These are phyloP conservation scores for Epichloe sp. DNA, from an alignment of 2,329 filamentous ascomycete genomes.

Conservation along the genomic window DNA sequence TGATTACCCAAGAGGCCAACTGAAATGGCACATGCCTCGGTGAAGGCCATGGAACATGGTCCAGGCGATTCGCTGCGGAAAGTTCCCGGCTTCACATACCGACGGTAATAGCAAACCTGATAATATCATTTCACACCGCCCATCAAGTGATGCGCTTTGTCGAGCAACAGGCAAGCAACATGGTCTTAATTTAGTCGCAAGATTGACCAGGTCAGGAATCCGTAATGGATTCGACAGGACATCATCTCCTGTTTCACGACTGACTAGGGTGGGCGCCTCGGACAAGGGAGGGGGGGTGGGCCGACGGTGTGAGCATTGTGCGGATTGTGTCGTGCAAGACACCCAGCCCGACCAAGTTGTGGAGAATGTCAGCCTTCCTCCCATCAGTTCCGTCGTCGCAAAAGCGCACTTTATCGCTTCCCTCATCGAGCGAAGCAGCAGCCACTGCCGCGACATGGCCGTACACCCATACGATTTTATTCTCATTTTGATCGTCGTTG, in stretches of 20 bases:
- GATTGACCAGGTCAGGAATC: conserved; percentile 10
- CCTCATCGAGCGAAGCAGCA: not conserved
- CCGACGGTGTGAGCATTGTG: not conserved
- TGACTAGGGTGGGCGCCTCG: conserved; percentile 9
- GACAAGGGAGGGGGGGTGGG: conserved; percentile 5
- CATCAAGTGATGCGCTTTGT: conserved; percentile 3
- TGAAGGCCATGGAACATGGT: not conserved
- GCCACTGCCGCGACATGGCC: not conserved
- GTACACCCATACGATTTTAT: not conserved
- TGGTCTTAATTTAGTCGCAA: conserved; percentile 7
- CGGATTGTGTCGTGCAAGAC: conserved; percentile 1
- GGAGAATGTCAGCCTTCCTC: not conserved
- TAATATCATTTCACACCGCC: not conserved
- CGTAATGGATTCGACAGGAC: conserved; percentile 9
- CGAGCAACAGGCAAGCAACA: not conserved
- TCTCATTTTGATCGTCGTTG: not conserved
- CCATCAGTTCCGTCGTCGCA: not conserved
- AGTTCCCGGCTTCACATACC: not conserved
- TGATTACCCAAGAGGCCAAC: conserved; percentile 2
- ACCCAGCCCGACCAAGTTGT: not conserved
- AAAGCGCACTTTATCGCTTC: not conserved
- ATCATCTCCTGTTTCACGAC: conserved; percentile 11
- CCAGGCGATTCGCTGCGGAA: not conserved
- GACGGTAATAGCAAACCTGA: not conserved
- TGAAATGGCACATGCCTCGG: not conserved